Conservation (phyloP, 1,284 basidiomycete genomes). For the Pseudozyma tsukubaensis region DNA sequence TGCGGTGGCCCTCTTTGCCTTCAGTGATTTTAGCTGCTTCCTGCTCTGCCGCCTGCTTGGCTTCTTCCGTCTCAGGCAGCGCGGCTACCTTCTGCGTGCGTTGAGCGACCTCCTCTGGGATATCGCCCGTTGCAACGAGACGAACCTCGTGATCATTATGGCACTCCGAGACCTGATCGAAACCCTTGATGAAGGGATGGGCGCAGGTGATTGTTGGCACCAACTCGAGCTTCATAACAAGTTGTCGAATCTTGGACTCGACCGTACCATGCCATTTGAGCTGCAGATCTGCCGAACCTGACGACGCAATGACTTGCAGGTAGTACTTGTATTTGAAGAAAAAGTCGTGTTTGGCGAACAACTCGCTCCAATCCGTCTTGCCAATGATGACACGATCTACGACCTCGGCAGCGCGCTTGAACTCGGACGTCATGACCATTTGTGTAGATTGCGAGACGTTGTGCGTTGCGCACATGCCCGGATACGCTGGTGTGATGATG, state of each 20-base stretch:
- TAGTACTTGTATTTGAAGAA: conserved; percentile 98
- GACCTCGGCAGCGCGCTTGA: conserved; percentile 91
- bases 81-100: conserved; percentile 58
- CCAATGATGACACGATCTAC: conserved; percentile 90
- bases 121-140: conserved; percentile 61
- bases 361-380: conserved; percentile 79
- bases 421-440: conserved; percentile 95
- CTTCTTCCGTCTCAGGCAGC: conserved; percentile 54
- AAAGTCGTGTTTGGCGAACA: conserved; percentile 95
- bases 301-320: conserved; percentile 94
- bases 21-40: conserved; percentile 53
- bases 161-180: conserved; percentile 87
- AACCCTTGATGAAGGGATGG: conserved; percentile 94
- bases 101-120: conserved; percentile 62
- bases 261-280: conserved; percentile 98
- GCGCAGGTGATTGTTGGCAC: conserved; percentile 90
- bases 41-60: conserved; percentile 51
- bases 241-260: conserved; percentile 93
- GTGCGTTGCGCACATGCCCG: conserved; percentile 99
- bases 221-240: conserved; percentile 97
- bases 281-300: conserved; percentile 82
- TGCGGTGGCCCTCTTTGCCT: conserved; percentile 73
- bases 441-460: conserved; percentile 96
- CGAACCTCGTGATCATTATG: conserved; percentile 76
- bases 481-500: conserved; percentile 99